Conservation (phyloP, 495 filamentous ascomycete species). For the Symbiotaphrina buchneri region DNA sequence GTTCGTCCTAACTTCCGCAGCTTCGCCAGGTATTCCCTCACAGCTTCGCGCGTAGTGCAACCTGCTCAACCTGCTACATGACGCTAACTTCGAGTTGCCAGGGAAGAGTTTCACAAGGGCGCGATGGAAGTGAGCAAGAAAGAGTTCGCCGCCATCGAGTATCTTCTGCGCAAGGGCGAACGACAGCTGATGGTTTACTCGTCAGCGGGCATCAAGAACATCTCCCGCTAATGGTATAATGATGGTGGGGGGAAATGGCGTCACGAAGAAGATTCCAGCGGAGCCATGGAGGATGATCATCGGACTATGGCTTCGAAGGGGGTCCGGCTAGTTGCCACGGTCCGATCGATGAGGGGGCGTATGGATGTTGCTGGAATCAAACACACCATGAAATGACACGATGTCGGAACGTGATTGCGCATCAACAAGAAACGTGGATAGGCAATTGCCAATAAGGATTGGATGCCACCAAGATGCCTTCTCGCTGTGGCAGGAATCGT, state of each 20-base stretch:
- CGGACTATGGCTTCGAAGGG: too few relatives aligned
- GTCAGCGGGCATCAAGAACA: conserved; percentile 63
- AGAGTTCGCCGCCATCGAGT: conserved; percentile 78
- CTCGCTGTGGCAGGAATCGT: too few relatives aligned
- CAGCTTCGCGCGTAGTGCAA: too few relatives aligned
- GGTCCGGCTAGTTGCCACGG: neutral
- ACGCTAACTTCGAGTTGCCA: conserved; percentile 11
- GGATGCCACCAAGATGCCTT: too few relatives aligned
- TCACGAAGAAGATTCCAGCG: too few relatives aligned
- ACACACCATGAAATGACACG: too few relatives aligned
- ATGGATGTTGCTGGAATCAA: neutral
- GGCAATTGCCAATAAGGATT: too few relatives aligned
- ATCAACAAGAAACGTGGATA: too few relatives aligned
- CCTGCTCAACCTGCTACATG: conserved; percentile 2
- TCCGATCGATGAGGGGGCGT: neutral
- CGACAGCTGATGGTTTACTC: conserved; percentile 75
- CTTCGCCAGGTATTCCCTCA: conserved; percentile 25
- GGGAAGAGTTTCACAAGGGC: conserved; percentile 57
- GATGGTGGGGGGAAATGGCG: conserved; percentile 6
- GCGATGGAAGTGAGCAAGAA: conserved; percentile 53
- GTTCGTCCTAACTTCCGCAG: conserved; percentile 26
- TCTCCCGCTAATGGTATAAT: too few relatives aligned
- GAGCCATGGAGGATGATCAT: too few relatives aligned
- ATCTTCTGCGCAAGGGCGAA: conserved; percentile 61
- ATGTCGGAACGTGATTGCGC: too few relatives aligned